Base-by-base conservation (phyloP, 139 green algal species). In the Spirogloea muscicola region DNA sequence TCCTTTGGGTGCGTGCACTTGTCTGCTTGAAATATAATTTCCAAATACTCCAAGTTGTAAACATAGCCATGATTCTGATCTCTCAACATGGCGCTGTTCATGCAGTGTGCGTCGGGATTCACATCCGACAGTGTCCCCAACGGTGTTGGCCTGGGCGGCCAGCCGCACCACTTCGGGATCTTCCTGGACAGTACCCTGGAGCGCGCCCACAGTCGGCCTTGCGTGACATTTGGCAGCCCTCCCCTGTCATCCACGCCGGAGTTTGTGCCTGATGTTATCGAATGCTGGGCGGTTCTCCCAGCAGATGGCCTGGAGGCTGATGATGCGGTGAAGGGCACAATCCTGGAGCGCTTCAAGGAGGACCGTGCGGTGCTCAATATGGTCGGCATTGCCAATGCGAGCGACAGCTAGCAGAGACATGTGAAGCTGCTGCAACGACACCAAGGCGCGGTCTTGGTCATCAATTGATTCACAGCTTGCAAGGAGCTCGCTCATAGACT, bases 311-410 rank as follows among this genome's bases (percentile, higher is more conserved):
- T 31, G 27, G 68, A n/a, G 10, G 38, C 34, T n/a, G 38, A 13
- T 6, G 38, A 69, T 5, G 66, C 46, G 4, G 36, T n/a, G 5
- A 74, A 59, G 39, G 44, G 66, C 9, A 77, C 71, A 27, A 43
- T 79, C 31, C 2, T 79, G 13, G 71, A 79, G 31, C n/a, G 71
- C 9, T 79, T 79, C 62, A 52, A 72, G 1, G 62, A 79, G 27
- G 71, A 79, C n/a, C 57, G 58, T 39, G 71, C 71, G 7, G 41
- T 72, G 58, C 13, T 79, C 9, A 51, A 71, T 27, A 61, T 79
- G 58, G 31, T 79, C 25, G 71, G 71, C 13, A 65, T 79, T 1
- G 59, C 58, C 2, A 66, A 62, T 1, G 55, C 55, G 27, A 77
- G 69, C 38, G 55, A 77, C 5, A 76, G n/a, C n/a, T n/a, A n/a